Base-by-base conservation (phyloP, 345 rosid genomes). In the Rhizophora apiculata region DNA sequence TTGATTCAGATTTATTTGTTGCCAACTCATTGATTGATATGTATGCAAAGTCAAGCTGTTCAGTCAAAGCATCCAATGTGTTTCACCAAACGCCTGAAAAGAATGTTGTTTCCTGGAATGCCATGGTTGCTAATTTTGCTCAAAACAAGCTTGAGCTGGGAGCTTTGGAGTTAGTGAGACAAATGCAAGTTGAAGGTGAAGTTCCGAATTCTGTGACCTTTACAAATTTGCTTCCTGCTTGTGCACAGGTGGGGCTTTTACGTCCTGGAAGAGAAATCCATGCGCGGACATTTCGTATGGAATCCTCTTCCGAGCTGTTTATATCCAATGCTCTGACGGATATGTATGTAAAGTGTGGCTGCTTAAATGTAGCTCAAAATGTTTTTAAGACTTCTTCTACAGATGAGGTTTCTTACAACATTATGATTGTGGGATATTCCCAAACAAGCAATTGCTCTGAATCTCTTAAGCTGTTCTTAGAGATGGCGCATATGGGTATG, bases 41-140 rank as follows among this genome's bases (percentile, higher is more conserved):
- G 83, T 85, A 85, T 56, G 88, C 80, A 51, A 85, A 85, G 74
- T 77, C 78, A 65, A 76, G 81, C 36, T 60, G 79, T 43, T 43
- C 49, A 18, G 32, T 24, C 63, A 51, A 73, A 71, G 78, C 85
- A 11, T 69, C 79, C 26, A n/a, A 29, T 19, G 34, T 76, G 26
- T 82, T 82, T 60, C 55, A 74, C 58, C 54, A 68, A 22, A 79
- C 76, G 70, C 27, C 29, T 55, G 76, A 21, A 24, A 79, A 51
- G 70, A 76, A 79, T 68, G 64, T 79, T 31, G 83, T 85, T 66
- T 82, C 88, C 3, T 85, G 88, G 88, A 85, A 79, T 77, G 81
- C 85, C 54, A 78, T 82, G 86, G 76, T 82, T 73, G 85, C 85
- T 52, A 85, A 82, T 76, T 81, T 76, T 63, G 69, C 85, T 65